phyloP scores from a whole-genome alignment of 495 filamentous ascomycete species.

The Penicillium cosmopolitanum region DNA sequence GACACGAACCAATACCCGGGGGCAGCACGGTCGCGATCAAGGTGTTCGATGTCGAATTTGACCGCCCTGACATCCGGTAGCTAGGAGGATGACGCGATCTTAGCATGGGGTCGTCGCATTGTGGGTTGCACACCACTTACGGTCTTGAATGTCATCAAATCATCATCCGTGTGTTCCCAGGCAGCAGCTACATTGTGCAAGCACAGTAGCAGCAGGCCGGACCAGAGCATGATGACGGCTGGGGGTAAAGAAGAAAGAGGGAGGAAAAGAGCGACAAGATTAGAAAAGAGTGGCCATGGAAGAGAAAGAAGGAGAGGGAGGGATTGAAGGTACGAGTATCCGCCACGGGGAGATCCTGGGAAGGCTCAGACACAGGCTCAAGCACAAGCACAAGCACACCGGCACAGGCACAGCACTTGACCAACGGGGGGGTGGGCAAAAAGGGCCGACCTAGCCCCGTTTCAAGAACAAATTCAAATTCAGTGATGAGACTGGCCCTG shows the following conservation, averaged over 20 bases:
- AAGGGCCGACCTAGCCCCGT: slow-evolving; percentile 4
- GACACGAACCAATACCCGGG: slow-evolving; percentile 45
- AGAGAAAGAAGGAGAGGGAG: background rate
- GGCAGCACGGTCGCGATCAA: slow-evolving; percentile 28
- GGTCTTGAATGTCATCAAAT: slow-evolving; percentile 29
- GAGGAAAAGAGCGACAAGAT: slow-evolving; percentile 20
- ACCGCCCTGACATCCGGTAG: slow-evolving; percentile 34
- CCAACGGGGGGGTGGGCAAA: background rate
- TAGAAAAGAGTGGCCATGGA: slow-evolving; percentile 21
- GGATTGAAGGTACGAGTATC: background rate
- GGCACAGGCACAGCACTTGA: background rate
- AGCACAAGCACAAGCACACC: background rate
- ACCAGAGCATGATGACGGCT: slow-evolving; percentile 22
- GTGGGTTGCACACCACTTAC: slow-evolving; percentile 10
- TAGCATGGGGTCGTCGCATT: background rate
- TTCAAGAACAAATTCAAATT: background rate
- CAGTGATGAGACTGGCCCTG: background rate
- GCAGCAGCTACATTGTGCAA: slow-evolving; percentile 21
- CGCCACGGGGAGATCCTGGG: no score
- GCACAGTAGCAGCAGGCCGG: slow-evolving; percentile 16
- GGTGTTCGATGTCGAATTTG: slow-evolving; percentile 35
- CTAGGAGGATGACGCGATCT: slow-evolving; percentile 18
- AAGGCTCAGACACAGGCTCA: background rate
- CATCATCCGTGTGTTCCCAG: slow-evolving; percentile 22
- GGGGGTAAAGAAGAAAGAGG: background rate